A percentile compares a stretch with the other conserved stretches of the same genome.
These are phyloP conservation scores for Nymphaea thermarum DNA, from an alignment of 164 flowering plant species.

Conservation along the genomic window DNA sequence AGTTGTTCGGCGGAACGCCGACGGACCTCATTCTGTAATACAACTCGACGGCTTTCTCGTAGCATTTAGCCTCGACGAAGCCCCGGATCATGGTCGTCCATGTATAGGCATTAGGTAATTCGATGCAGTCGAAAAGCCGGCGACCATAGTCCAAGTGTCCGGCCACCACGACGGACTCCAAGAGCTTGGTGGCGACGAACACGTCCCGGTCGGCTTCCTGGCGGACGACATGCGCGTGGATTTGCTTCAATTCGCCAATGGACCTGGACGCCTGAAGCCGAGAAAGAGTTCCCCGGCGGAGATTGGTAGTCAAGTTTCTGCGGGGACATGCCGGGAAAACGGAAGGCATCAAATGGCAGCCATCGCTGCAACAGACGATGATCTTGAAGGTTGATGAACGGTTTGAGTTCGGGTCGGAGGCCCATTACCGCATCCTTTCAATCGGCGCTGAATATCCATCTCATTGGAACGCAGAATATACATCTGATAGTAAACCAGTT, in stretches of 20 bases:
- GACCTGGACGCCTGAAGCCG: neutral
- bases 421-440: too few relatives aligned
- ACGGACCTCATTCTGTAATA: constrained; percentile 5
- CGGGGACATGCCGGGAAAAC: too few relatives aligned
- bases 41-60: constrained; percentile 6
- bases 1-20: constrained; percentile 10
- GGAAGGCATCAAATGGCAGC: too few relatives aligned
- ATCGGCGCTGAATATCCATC: too few relatives aligned
- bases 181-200: constrained; percentile 13
- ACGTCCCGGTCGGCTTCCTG: constrained; percentile 4
- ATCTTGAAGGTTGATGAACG: too few relatives aligned
- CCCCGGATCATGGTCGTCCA: constrained; percentile 19
- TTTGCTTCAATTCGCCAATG: constrained; percentile 6
- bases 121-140: constrained; percentile 7
- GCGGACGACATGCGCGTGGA: constrained; percentile 11
- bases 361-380: too few relatives aligned
- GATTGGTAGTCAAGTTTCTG: too few relatives aligned
- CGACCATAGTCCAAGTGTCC: constrained; percentile 10
- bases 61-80: constrained; percentile 4
- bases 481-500: too few relatives aligned
- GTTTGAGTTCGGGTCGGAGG: too few relatives aligned
- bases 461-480: too few relatives aligned
- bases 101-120: constrained; percentile 6
- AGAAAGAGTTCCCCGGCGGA: too few relatives aligned
- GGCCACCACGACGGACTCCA: constrained; percentile 7